Conservation (phyloP, 2,329 filamentous ascomycete genomes). For the Westerdykella ornata region DNA sequence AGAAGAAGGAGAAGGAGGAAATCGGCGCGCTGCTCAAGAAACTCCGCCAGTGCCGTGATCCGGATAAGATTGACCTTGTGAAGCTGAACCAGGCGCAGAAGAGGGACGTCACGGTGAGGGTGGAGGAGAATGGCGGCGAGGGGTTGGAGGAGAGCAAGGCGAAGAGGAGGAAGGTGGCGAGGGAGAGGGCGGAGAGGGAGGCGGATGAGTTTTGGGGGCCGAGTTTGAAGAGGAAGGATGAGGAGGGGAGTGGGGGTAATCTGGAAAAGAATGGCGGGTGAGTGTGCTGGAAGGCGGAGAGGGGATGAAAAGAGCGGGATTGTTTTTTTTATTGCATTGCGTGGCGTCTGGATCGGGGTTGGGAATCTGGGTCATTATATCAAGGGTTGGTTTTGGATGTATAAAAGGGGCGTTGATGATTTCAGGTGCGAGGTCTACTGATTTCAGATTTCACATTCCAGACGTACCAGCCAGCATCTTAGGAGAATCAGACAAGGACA, state of each 20-base stretch:
- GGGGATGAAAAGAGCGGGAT: not conserved
- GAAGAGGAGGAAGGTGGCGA: conserved; percentile 41
- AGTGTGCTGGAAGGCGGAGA: not conserved
- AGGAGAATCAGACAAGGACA: too few relatives aligned
- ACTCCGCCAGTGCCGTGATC: conserved; percentile 66
- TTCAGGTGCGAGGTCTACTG: too few relatives aligned
- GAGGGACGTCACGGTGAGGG: conserved; percentile 26
- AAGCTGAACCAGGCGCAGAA: conserved; percentile 59
- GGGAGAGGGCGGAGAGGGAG: conserved; percentile 41
- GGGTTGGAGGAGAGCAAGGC: conserved; percentile 38
- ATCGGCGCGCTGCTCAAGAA: conserved; percentile 53
- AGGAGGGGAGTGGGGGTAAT: not conserved
- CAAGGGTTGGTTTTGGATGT: too few relatives aligned
- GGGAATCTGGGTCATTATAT: too few relatives aligned
- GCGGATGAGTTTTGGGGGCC: conserved; percentile 44
- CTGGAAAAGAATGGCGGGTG: not conserved
- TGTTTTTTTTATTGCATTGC: conserved; percentile 1
- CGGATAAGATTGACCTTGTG: conserved; percentile 65
- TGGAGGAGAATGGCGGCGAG: conserved; percentile 22
- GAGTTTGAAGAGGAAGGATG: conserved; percentile 17
- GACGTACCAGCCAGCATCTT: too few relatives aligned
- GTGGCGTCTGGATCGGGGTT: conserved; percentile 1
- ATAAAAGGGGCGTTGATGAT: too few relatives aligned
- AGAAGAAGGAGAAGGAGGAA: conserved; percentile 48
- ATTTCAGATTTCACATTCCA: too few relatives aligned